Percentiles rank a stretch among this genome's conserved stretches.
Conservation (phyloP, 2,329 filamentous ascomycete genomes). For the Simplicillium aogashimaense region DNA sequence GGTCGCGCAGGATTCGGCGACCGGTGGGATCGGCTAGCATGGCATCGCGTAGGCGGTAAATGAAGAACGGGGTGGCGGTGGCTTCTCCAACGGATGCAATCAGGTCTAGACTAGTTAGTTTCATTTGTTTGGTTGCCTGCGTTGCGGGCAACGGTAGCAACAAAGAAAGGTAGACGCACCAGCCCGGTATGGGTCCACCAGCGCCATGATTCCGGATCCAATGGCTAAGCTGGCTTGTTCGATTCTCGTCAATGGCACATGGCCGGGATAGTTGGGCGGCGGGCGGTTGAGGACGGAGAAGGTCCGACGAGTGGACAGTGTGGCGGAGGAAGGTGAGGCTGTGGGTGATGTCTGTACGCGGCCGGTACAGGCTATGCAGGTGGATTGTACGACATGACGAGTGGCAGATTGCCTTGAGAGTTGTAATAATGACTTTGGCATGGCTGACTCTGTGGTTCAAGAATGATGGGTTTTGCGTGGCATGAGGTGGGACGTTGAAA, state of each 20-base stretch:
- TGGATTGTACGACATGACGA: neutral
- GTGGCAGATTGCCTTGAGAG: neutral
- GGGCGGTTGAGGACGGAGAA: slow-evolving; percentile 85
- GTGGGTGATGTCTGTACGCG: slow-evolving; percentile 7
- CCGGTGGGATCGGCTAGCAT: slow-evolving; percentile 83
- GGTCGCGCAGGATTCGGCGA: slow-evolving; percentile 80
- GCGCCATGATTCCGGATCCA: slow-evolving; percentile 52
- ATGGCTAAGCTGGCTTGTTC: slow-evolving; percentile 66
- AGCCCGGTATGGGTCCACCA: slow-evolving; percentile 69
- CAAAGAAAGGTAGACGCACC: slow-evolving; percentile 33
- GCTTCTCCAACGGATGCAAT: slow-evolving; percentile 92
- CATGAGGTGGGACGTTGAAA: neutral
- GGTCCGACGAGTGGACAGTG: slow-evolving; percentile 11
- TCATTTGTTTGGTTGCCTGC: neutral
- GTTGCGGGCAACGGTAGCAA: neutral
- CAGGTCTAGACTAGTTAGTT: slow-evolving; percentile 50
- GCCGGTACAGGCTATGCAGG: neutral
- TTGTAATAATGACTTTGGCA: neutral
- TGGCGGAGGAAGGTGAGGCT: slow-evolving; percentile 11
- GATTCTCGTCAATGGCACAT: slow-evolving; percentile 73
- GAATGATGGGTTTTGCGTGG: neutral
- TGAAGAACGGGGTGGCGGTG: slow-evolving; percentile 91
- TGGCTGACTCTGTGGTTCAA: neutral
- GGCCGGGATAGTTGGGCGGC: slow-evolving; percentile 78
- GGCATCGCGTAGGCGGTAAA: slow-evolving; percentile 78